Conservation (phyloP, 2,329 filamentous ascomycete genomes). For the Chaetothyriales sp. region DNA sequence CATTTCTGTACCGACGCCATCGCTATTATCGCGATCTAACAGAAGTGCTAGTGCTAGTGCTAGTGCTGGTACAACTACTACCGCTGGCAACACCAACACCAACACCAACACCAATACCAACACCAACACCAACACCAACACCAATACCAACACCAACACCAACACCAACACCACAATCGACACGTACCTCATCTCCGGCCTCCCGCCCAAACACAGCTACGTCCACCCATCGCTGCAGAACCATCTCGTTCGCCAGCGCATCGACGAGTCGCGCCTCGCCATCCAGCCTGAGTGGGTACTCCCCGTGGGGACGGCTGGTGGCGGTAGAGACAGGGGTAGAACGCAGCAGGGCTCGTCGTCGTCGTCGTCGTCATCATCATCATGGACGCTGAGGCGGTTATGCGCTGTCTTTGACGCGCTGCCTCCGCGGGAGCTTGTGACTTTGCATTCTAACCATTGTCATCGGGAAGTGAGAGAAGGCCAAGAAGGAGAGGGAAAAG, state of each 20-base stretch:
- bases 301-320: slow-evolving; percentile 45
- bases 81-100: not conserved
- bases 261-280: slow-evolving; percentile 33
- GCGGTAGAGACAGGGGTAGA: not conserved
- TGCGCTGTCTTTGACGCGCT: slow-evolving; percentile 45
- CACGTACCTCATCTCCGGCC: slow-evolving; percentile 44
- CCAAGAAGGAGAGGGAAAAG: slow-evolving; percentile 1
- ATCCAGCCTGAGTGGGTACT: slow-evolving; percentile 46
- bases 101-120: not conserved
- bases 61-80: not conserved
- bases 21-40: not conserved
- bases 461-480: not conserved
- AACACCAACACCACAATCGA: slow-evolving; percentile 4
- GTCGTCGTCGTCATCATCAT: not conserved
- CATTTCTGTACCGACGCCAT: not conserved
- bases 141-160: slow-evolving; percentile 2
- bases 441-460: slow-evolving; percentile 1
- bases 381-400: slow-evolving; percentile 43
- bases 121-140: not conserved
- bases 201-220: slow-evolving; percentile 47
- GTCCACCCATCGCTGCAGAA: slow-evolving; percentile 53
- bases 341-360: too few relatives aligned
- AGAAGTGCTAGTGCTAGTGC: not conserved
- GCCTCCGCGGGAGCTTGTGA: slow-evolving; percentile 20
- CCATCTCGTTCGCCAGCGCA: slow-evolving; percentile 40